Conservation (phyloP, 306 rosid species). For the Prinsepia uniflora region DNA sequence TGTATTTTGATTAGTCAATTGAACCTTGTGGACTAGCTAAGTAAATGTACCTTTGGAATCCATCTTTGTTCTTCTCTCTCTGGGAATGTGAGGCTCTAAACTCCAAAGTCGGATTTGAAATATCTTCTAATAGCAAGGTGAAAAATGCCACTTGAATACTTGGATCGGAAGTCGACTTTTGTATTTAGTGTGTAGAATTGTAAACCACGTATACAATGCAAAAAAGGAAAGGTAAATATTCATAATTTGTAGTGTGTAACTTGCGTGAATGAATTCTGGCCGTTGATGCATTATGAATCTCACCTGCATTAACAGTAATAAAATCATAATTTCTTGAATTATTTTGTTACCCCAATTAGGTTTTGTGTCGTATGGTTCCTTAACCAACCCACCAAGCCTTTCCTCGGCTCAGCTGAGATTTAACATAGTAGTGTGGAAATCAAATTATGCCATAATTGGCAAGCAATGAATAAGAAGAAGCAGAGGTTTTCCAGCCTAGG, state of each 20-base stretch:
- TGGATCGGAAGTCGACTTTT: no score
- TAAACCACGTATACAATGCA: no score
- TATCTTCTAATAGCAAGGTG: no score
- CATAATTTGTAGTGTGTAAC: neutral
- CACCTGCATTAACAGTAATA: neutral
- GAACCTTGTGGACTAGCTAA: no score
- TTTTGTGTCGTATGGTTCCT: neutral
- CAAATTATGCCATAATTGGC: neutral
- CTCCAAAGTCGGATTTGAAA: no score
- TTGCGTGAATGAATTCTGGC: neutral
- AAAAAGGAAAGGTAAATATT: no score
- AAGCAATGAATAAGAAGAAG: no score
- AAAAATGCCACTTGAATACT: no score
- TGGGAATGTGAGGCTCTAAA: neutral
- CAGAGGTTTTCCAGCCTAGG: constrained; percentile 16
- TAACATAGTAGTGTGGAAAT: neutral
- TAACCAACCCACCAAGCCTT: neutral
- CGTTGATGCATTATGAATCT: neutral
- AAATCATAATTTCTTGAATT: neutral
- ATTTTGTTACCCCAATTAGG: neutral
- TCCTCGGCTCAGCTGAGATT: neutral
- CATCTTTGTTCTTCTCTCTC: neutral
- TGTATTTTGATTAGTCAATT: no score
- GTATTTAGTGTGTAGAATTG: no score
- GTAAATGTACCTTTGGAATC: neutral